These are phyloP conservation scores for Pichia sporocuriosa DNA, from an alignment of 805 yeast species.

Conservation along the genomic window DNA sequence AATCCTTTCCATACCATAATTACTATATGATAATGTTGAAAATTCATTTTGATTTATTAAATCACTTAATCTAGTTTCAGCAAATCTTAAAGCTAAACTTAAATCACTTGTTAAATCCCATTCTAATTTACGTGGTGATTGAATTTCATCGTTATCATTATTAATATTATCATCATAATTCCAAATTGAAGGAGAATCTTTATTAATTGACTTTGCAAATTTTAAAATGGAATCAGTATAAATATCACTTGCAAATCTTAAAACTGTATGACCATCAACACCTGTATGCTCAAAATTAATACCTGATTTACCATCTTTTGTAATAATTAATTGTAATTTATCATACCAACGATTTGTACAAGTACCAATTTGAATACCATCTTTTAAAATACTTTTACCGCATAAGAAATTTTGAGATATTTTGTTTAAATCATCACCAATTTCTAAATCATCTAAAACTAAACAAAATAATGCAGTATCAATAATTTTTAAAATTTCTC, in stretches of 20 bases:
- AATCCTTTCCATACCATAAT: constrained; percentile 69
- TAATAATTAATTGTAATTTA: constrained; percentile 79
- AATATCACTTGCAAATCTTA: constrained; percentile 81
- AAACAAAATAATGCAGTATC: constrained; percentile 80
- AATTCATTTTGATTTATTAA: constrained; percentile 81
- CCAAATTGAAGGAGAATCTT: constrained; percentile 71
- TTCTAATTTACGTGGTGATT: constrained; percentile 80
- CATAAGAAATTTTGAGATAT: constrained; percentile 81
- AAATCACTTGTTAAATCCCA: constrained; percentile 80
- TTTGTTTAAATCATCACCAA: constrained; percentile 52
- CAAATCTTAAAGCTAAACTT: constrained; percentile 75
- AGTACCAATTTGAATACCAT: constrained; percentile 89
- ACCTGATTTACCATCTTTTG: constrained; percentile 87
- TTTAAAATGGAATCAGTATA: constrained; percentile 85
- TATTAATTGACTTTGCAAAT: constrained; percentile 78
- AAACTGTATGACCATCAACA: constrained; percentile 91
- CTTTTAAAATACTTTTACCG: constrained; percentile 70
- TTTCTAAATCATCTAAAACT: constrained; percentile 72
- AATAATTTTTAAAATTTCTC: constrained; percentile 63
- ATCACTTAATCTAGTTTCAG: constrained; percentile 84
- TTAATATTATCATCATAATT: constrained; percentile 41
- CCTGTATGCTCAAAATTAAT: constrained; percentile 92
- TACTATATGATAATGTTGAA: constrained; percentile 65
- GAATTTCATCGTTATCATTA: constrained; percentile 35
- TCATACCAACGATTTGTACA: constrained; percentile 93